A percentile compares a stretch with the other conserved stretches of the same genome.
These are phyloP conservation scores for Yueomyces sp. DNA, from an alignment of 805 yeast species.

Conservation along the genomic window DNA sequence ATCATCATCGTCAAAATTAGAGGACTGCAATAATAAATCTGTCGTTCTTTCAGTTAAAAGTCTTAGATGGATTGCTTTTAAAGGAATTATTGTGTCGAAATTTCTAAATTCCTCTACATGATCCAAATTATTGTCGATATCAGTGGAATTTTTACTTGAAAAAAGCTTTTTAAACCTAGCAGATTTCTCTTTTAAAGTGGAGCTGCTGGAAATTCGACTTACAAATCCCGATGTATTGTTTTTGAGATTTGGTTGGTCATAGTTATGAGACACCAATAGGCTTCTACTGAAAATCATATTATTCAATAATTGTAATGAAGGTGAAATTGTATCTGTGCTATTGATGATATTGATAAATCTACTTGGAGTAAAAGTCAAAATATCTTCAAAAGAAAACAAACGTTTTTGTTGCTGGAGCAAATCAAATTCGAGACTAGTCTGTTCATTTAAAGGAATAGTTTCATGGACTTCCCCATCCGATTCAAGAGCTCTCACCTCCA, in stretches of 20 bases:
- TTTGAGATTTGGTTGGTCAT: not conserved
- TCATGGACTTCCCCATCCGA: not conserved
- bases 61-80: conserved; percentile 31
- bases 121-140: conserved; percentile 11
- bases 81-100: conserved; percentile 11
- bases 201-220: conserved; percentile 10
- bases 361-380: conserved; percentile 9
- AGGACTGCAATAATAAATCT: conserved; percentile 48
- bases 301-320: conserved; percentile 18
- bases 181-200: conserved; percentile 8
- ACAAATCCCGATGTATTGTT: not conserved
- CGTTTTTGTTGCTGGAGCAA: no score
- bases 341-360: conserved; percentile 14
- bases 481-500: not conserved
- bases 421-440: not conserved
- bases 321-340: conserved; percentile 19
- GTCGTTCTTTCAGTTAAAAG: conserved; percentile 56
- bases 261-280: not conserved
- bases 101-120: conserved; percentile 6
- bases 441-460: not conserved
- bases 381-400: conserved; percentile 6
- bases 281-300: conserved; percentile 9
- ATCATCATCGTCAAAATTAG: conserved; percentile 22
- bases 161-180: conserved; percentile 10
- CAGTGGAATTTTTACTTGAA: conserved; percentile 2